A percentile compares a stretch with the other conserved stretches of the same genome.
phyloP scores from a whole-genome alignment of 2,329 filamentous ascomycete genomes.

The Alternaria alternata region DNA sequence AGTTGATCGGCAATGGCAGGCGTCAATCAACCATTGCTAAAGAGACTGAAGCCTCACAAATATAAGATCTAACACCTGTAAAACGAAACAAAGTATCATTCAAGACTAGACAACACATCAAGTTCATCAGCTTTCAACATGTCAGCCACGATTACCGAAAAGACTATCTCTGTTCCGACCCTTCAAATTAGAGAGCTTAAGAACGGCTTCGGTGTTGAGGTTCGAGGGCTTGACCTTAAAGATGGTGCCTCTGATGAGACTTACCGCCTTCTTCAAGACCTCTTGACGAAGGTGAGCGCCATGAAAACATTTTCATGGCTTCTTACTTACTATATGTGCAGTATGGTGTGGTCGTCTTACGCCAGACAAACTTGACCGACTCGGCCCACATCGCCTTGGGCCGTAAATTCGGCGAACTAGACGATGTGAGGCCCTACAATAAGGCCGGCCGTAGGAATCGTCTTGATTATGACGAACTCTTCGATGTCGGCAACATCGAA shows the following conservation, averaged over 20 bases:
- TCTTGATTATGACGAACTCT: slow-evolving; percentile 61
- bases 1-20: not conserved
- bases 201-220: not conserved
- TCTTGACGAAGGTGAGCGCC: not conserved
- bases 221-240: not conserved
- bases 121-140: not conserved
- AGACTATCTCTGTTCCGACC: not conserved
- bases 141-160: not conserved
- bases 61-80: not conserved
- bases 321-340: not conserved
- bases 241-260: not conserved
- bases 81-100: not conserved
- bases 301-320: not conserved
- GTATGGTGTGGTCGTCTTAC: slow-evolving; percentile 65
- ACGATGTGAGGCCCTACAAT: slow-evolving; percentile 48
- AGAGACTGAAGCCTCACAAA: not conserved
- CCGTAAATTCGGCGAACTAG: slow-evolving; percentile 61
- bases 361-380: slow-evolving; percentile 61
- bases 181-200: not conserved
- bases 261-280: not conserved
- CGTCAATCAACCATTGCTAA: not conserved
- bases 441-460: slow-evolving; percentile 57
- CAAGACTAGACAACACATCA: not conserved
- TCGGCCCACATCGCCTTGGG: slow-evolving; percentile 62
- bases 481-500: slow-evolving; percentile 66